Base-by-base conservation (phyloP, 495 filamentous ascomycete genomes). In the Penicillium diatomitis region DNA sequence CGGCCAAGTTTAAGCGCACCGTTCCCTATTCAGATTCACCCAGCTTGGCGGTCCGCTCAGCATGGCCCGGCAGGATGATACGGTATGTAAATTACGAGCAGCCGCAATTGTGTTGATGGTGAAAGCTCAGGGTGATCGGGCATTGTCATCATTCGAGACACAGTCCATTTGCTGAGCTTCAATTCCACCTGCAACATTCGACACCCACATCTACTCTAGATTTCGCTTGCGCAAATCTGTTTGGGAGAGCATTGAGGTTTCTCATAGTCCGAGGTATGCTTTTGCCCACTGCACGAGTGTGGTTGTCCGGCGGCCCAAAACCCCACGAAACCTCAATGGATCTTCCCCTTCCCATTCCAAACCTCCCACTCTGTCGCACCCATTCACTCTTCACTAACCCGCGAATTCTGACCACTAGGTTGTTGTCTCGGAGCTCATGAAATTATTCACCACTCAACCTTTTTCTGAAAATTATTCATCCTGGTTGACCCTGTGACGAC, bases 321-420 rank as follows among this genome's bases (percentile, higher is more conserved):
- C 69, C 67, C 67, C 67, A 66, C 69, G 64, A 71, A 69, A 63
- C 67, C 64, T 69, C 67, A 46, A 60, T 58, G 63, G 63, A 59
- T 50, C 55, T 51, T 44, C 57, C 57, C 56, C 62, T 64, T 57
- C 50, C 47, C 53, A 44, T 49, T 52, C 20, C 48, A 47, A 44
- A 60, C 52, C 36, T 52, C 35, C 32, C 40, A 33, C 39, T 40
- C 38, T 20, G 20, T 20, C 20, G 20, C 20, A 27, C 31, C 38
- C 9, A 27, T 28, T 27, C 35, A 31, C 37, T 27, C 47, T 41
- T 42, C 28, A 36, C 48, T 32, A 47, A 47, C 32, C 12, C 33
- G 9, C 41, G 31, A 43, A 43, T 9, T 12, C 41, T 20, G 41
- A 12, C 10, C 41, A 31, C 41, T 20, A 20, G 20, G 20, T 20